Evolutionary conservation across 352 stramenopile species (phyloP).

Genomic region (Phytophthora pisi): DNA sequence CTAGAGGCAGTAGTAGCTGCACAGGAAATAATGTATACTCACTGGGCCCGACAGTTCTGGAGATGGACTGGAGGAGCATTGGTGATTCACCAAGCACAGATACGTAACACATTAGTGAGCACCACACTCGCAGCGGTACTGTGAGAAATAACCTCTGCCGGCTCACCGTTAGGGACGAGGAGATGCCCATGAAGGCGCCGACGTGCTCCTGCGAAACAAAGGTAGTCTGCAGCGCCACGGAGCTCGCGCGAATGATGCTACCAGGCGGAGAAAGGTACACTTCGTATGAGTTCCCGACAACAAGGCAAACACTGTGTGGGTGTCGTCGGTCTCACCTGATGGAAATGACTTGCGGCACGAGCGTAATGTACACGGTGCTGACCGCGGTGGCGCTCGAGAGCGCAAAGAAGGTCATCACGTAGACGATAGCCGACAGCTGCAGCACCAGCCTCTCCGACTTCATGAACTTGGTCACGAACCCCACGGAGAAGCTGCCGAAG

Average conservation of each 20-base stretch:
- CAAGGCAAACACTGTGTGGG: background rate
- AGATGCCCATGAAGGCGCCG: conserved; percentile 82
- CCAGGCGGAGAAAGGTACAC: conserved; percentile 16
- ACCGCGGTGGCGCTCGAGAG: conserved; percentile 61
- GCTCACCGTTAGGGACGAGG: conserved; percentile 74
- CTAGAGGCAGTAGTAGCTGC: too few relatives aligned
- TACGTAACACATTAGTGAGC: conserved; percentile 14
- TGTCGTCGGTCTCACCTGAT: conserved; percentile 49
- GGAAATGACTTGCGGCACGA: conserved; percentile 71
- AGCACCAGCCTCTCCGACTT: conserved; percentile 66
- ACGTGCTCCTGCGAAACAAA: conserved; percentile 73
- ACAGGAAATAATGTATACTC: conserved; percentile 18
- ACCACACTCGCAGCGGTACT: background rate
- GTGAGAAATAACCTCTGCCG: background rate
- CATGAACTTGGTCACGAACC: conserved; percentile 48
- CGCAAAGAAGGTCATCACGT: conserved; percentile 73
- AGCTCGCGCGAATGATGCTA: conserved; percentile 84
- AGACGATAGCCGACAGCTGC: conserved; percentile 68
- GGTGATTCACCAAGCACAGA: background rate
- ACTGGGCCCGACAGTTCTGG: conserved; percentile 77
- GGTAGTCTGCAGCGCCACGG: conserved; percentile 72
- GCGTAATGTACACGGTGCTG: conserved; percentile 54
- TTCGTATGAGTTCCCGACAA: too few relatives aligned
- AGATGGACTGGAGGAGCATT: conserved; percentile 59
- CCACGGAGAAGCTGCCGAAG: conserved; percentile 68